Percentiles rank a stretch among this genome's conserved stretches.
phyloP scores from a whole-genome alignment of 768 basidiomycete species.

The Hypholoma fasciculare region DNA sequence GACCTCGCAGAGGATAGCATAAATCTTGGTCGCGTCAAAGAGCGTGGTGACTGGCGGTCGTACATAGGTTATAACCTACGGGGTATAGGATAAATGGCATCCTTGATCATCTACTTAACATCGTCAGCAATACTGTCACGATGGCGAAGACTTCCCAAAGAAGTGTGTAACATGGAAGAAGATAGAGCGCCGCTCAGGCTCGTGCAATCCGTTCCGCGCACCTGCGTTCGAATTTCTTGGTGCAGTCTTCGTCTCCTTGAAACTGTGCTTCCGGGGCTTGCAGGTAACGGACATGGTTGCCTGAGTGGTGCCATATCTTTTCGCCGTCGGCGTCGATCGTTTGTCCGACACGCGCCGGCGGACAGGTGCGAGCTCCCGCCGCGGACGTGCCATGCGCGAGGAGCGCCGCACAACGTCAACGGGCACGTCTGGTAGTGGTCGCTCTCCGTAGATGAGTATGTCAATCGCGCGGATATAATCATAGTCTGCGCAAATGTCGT shows the following conservation, averaged over 20 bases:
- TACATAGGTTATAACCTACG: too few relatives aligned
- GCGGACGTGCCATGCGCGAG: background rate
- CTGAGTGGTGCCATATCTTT: background rate
- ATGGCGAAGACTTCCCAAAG: background rate
- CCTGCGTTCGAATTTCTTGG: background rate
- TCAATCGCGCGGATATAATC: conserved; percentile 5
- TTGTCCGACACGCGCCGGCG: background rate
- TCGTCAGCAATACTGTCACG: too few relatives aligned
- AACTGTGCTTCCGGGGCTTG: background rate
- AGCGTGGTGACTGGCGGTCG: too few relatives aligned
- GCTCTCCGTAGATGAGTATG: conserved; percentile 3
- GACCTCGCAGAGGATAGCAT: too few relatives aligned
- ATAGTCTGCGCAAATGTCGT: conserved; percentile 3
- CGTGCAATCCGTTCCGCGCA: background rate
- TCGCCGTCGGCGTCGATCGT: background rate
- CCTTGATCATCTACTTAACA: too few relatives aligned
- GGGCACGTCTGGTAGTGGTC: background rate
- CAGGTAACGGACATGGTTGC: background rate
- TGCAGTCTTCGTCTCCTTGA: background rate
- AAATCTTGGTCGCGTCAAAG: too few relatives aligned
- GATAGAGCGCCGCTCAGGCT: background rate
- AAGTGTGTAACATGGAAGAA: conserved; percentile 3
- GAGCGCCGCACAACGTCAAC: background rate
- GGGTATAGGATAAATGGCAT: too few relatives aligned
- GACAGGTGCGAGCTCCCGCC: background rate